Conservation (phyloP, 148 eudicot species). For the Rhododendron kiyosumense region DNA sequence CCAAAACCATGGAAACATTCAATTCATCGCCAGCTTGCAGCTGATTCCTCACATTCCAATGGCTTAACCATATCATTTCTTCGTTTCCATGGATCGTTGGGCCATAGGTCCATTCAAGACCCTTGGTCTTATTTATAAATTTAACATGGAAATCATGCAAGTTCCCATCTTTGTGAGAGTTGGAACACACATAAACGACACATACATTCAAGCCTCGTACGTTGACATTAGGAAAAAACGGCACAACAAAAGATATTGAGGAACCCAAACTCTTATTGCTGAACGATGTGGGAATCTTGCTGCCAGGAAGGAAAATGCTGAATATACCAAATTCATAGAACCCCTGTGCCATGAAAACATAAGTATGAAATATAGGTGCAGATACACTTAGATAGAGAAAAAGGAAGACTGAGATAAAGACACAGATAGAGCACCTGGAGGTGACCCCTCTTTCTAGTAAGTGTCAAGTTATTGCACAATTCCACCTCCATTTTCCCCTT, state of each 20-base stretch:
- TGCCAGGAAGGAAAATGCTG: constrained; percentile 14
- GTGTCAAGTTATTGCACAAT: constrained; percentile 6
- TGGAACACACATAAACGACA: constrained; percentile 3
- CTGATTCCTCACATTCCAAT: constrained; percentile 6
- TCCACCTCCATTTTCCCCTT: neutral
- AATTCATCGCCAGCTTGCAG: constrained; percentile 7
- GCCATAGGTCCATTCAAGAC: constrained; percentile 11
- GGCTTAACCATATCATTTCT: constrained; percentile 8
- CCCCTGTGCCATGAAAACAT: constrained; percentile 8
- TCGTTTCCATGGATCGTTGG: neutral
- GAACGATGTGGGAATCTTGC: constrained; percentile 1
- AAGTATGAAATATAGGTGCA: neutral
- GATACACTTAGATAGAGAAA: too few relatives aligned
- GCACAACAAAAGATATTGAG: neutral
- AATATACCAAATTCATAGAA: constrained; percentile 12
- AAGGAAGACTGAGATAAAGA: neutral
- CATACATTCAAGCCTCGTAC: constrained; percentile 9
- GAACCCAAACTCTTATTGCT: neutral
- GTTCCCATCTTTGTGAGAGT: neutral
- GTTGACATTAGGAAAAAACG: neutral
- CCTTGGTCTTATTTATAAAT: constrained; percentile 4
- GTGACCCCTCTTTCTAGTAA: neutral
- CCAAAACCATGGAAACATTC: constrained; percentile 1
- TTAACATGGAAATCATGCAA: constrained; percentile 5
- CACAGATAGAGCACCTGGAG: constrained; percentile 12